Evolutionary conservation across 345 rosid genomes (phyloP).

Genomic region (Rhizophora mangle): DNA sequence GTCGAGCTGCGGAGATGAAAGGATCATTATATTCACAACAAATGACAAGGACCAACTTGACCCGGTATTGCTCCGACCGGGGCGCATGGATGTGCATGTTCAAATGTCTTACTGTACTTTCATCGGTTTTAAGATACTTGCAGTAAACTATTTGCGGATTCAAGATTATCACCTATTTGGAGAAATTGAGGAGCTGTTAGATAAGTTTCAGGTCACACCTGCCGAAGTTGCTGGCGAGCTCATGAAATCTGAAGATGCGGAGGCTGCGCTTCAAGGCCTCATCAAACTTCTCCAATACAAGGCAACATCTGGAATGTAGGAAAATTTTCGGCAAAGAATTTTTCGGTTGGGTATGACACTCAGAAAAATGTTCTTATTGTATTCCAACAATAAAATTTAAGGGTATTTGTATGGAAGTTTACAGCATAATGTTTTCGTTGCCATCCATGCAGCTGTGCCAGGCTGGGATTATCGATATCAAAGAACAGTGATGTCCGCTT

Average conservation of each 20-base stretch:
- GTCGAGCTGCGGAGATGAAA: slow-evolving; percentile 24
- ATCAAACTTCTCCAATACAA: slow-evolving; percentile 40
- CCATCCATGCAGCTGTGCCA: too few species aligned
- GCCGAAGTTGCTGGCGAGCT: slow-evolving; percentile 55
- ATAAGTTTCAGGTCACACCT: slow-evolving; percentile 44
- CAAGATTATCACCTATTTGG: slow-evolving; percentile 39
- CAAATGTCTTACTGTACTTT: slow-evolving; percentile 49
- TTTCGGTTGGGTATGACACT: not conserved
- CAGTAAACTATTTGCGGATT: slow-evolving; percentile 33
- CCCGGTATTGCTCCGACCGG: slow-evolving; percentile 22
- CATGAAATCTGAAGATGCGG: slow-evolving; percentile 37
- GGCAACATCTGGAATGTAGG: slow-evolving; percentile 12
- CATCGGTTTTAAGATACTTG: slow-evolving; percentile 40
- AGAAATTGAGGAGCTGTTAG: slow-evolving; percentile 33
- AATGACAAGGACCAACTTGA: slow-evolving; percentile 20
- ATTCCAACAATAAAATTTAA: too few species aligned
- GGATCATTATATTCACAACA: slow-evolving; percentile 19
- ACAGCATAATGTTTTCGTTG: too few species aligned
- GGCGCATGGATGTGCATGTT: slow-evolving; percentile 32
- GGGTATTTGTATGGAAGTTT: too few species aligned
- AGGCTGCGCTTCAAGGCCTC: slow-evolving; percentile 37
- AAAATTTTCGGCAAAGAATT: slow-evolving; percentile 3
- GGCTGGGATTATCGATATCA: too few species aligned
- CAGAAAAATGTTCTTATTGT: not conserved
- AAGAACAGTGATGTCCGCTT: too few species aligned